Evolutionary conservation across 345 rosid species (phyloP).

Genomic region (Boechera retrofracta): DNA sequence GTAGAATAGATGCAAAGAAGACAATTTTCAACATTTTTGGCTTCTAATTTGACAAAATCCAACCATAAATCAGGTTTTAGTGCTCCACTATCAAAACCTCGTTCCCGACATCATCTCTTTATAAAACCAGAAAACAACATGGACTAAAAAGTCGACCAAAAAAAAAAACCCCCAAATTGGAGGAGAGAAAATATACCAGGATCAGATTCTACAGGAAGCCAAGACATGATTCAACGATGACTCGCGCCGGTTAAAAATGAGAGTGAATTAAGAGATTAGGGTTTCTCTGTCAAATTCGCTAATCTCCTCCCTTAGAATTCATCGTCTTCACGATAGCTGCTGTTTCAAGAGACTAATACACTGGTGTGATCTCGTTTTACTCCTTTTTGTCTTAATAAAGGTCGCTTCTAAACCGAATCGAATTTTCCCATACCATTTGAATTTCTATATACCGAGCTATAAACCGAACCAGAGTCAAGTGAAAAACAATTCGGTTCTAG

Average conservation of each 20-base stretch:
- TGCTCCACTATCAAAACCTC: too few relatives aligned
- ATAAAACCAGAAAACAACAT: neutral
- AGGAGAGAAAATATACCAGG: slow-evolving; percentile 36
- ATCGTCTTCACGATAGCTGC: slow-evolving; percentile 23
- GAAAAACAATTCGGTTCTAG: neutral
- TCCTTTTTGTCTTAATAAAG: neutral
- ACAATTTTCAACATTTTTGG: neutral
- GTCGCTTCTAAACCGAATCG: slow-evolving; percentile 8
- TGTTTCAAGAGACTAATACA: neutral
- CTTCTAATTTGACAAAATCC: neutral
- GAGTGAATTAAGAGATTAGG: slow-evolving; percentile 16
- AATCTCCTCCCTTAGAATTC: slow-evolving; percentile 11
- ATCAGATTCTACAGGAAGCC: slow-evolving; percentile 49
- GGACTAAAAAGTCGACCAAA: neutral
- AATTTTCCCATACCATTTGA: too few relatives aligned
- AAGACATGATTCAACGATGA: slow-evolving; percentile 41
- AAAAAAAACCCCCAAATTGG: neutral
- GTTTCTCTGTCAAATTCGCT: slow-evolving; percentile 28
- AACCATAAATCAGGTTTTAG: neutral
- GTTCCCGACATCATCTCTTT: neutral
- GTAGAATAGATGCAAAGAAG: neutral
- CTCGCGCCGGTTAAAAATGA: slow-evolving; percentile 24
- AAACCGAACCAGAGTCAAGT: neutral
- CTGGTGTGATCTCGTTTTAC: slow-evolving; percentile 1
- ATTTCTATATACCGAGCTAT: too few relatives aligned